These are phyloP conservation scores for Monascus ruber DNA, from an alignment of 2,329 filamentous ascomycete genomes.

Conservation along the genomic window DNA sequence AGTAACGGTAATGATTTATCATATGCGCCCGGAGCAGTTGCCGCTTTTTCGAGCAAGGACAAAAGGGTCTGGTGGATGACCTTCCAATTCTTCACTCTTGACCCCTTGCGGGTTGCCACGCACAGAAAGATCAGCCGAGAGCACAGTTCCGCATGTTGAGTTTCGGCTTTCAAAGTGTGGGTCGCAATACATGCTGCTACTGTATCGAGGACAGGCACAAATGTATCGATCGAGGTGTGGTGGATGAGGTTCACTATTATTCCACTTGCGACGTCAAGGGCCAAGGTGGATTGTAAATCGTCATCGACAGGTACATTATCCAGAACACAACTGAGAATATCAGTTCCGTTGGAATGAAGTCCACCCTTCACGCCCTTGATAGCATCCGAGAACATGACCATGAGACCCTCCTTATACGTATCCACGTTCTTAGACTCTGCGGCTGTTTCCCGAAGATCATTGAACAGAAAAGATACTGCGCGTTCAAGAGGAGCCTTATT, in stretches of 20 bases:
- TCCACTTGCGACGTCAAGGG: constrained; percentile 58
- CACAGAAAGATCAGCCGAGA: constrained; percentile 47
- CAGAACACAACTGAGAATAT: constrained; percentile 43
- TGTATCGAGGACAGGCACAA: constrained; percentile 54
- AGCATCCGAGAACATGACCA: constrained; percentile 84
- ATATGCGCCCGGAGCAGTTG: constrained; percentile 12
- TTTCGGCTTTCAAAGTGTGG: constrained; percentile 22
- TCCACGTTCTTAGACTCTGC: constrained; percentile 23
- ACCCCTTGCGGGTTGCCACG: constrained; percentile 66
- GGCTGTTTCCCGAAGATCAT: constrained; percentile 45
- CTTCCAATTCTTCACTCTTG: constrained; percentile 62
- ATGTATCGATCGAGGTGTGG: constrained; percentile 63
- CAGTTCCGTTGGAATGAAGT: constrained; percentile 46
- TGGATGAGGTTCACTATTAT: constrained; percentile 74
- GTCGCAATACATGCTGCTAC: constrained; percentile 42
- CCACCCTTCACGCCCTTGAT: constrained; percentile 50
- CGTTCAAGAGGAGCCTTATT: constrained; percentile 55
- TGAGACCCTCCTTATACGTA: constrained; percentile 75
- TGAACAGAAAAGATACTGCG: constrained; percentile 61
- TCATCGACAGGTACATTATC: constrained; percentile 19
- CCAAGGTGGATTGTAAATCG: constrained; percentile 16
- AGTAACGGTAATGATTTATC: constrained; percentile 21
- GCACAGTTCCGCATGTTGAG: constrained; percentile 30
- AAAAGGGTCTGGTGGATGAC: constrained; percentile 47
- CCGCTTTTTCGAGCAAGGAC: constrained; percentile 38